Evolutionary conservation across 169 alveolate genomes (phyloP).

Genomic region (Besnoitia besnoiti): DNA sequence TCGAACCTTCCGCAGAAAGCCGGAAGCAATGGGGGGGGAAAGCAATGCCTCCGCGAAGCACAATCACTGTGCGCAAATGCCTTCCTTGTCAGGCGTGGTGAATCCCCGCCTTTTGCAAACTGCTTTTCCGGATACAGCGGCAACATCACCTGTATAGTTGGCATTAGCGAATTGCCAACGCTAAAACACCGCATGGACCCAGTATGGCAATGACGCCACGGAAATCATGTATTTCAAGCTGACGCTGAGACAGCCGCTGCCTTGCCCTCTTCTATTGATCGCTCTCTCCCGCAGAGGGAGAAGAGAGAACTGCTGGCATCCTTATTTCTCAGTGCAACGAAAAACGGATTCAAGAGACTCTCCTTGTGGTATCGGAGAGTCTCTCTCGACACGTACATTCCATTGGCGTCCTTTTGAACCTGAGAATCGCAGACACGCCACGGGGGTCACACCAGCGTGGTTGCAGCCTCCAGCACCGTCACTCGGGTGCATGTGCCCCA

Average conservation of each 20-base stretch:
- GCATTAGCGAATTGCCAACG: too few relatives aligned
- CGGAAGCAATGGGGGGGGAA: too few relatives aligned
- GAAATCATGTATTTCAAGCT: neutral
- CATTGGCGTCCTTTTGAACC: neutral
- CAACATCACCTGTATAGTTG: neutral
- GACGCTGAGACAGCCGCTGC: neutral
- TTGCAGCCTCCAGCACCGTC: constrained; percentile 52
- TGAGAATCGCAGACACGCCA: neutral
- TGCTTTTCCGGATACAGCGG: neutral
- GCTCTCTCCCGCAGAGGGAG: neutral
- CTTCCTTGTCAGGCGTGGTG: neutral
- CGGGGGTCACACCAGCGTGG: neutral
- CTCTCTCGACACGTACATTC: neutral
- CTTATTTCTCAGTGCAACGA: constrained; percentile 59
- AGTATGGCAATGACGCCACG: neutral
- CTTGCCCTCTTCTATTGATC: neutral
- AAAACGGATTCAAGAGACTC: constrained; percentile 64
- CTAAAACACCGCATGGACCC: too few relatives aligned
- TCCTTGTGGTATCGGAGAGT: constrained; percentile 71
- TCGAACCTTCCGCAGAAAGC: too few relatives aligned
- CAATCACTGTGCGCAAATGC: neutral
- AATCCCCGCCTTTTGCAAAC: neutral
- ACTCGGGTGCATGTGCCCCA: neutral
- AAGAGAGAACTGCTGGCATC: neutral
- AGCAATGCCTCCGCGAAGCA: neutral